Evolutionary conservation across 768 basidiomycete genomes (phyloP).

Genomic region (Lactifluus pinguis): DNA sequence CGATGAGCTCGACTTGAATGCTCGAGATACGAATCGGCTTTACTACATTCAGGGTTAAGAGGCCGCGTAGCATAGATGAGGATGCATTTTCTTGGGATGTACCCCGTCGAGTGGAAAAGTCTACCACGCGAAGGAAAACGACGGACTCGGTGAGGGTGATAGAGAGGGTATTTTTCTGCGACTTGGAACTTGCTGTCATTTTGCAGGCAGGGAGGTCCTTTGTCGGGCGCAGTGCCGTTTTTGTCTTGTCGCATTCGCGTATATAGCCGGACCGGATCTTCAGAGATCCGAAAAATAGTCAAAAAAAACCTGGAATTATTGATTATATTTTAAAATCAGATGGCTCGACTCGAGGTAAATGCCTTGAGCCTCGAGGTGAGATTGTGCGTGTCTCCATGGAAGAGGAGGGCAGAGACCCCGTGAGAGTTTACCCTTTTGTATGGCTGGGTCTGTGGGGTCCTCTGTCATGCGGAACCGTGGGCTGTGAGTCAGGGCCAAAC

Average conservation of each 20-base stretch:
- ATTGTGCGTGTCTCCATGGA: not conserved
- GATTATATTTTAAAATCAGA: not conserved
- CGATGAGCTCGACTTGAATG: slow-evolving; percentile 73
- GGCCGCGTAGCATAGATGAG: slow-evolving; percentile 55
- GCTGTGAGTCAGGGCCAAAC: not conserved
- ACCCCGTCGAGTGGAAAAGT: slow-evolving; percentile 26
- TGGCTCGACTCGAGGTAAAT: not conserved
- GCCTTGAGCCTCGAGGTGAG: not conserved
- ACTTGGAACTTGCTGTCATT: not conserved
- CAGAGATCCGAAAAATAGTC: not conserved
- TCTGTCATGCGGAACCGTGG: not conserved
- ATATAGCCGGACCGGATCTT: not conserved
- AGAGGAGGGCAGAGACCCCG: not conserved
- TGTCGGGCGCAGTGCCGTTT: not conserved
- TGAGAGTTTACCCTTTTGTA: not conserved
- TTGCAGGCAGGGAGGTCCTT: not conserved
- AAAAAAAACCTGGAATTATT: not conserved
- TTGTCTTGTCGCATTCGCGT: not conserved
- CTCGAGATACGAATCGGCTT: slow-evolving; percentile 83
- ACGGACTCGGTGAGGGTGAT: slow-evolving; percentile 47
- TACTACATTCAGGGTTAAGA: slow-evolving; percentile 49
- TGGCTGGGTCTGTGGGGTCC: not conserved
- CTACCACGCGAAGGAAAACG: slow-evolving; percentile 40
- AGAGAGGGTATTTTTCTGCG: slow-evolving; percentile 25
- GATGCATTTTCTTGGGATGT: slow-evolving; percentile 28